Conservation (phyloP, 257 asterid genomes). For the Ophiorrhiza pumila region DNA sequence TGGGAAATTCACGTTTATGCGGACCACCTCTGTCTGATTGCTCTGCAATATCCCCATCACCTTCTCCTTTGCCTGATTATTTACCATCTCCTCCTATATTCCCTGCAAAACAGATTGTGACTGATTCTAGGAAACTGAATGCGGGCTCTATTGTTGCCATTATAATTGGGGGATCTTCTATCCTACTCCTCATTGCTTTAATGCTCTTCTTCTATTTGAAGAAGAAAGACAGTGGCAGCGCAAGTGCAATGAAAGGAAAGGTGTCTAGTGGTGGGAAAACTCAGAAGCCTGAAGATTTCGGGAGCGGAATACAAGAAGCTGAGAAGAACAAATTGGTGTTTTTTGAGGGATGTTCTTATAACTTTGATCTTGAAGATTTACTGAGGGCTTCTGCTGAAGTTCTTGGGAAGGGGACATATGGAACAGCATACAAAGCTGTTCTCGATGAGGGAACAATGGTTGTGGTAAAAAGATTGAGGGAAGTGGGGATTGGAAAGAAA, state of each 20-base stretch:
- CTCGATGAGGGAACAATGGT: constrained; percentile 73
- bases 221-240: constrained; percentile 34
- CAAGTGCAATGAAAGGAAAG: constrained; percentile 53
- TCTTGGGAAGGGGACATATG: constrained; percentile 87
- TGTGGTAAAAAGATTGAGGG: constrained; percentile 81
- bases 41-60: constrained; percentile 38
- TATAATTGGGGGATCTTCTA: constrained; percentile 37
- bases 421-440: constrained; percentile 84
- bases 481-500: constrained; percentile 62
- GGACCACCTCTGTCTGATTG: constrained; percentile 58
- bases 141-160: constrained; percentile 46
- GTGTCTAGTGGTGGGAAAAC: constrained; percentile 46
- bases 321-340: constrained; percentile 84
- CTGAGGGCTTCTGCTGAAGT: constrained; percentile 96
- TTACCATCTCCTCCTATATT: constrained; percentile 17
- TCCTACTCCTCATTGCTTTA: constrained; percentile 36
- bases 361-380: constrained; percentile 84
- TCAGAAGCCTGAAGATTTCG: constrained; percentile 78
- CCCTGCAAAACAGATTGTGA: constrained; percentile 12
- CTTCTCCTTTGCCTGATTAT: constrained; percentile 28
- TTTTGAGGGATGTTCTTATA: constrained; percentile 62
- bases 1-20: constrained; percentile 64
- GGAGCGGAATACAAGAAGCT: constrained; percentile 86
- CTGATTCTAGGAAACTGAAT: constrained; percentile 32
- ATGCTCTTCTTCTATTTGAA: constrained; percentile 39